phyloP scores from a whole-genome alignment of 2,329 filamentous ascomycete genomes.

The Alternaria consortialis region DNA sequence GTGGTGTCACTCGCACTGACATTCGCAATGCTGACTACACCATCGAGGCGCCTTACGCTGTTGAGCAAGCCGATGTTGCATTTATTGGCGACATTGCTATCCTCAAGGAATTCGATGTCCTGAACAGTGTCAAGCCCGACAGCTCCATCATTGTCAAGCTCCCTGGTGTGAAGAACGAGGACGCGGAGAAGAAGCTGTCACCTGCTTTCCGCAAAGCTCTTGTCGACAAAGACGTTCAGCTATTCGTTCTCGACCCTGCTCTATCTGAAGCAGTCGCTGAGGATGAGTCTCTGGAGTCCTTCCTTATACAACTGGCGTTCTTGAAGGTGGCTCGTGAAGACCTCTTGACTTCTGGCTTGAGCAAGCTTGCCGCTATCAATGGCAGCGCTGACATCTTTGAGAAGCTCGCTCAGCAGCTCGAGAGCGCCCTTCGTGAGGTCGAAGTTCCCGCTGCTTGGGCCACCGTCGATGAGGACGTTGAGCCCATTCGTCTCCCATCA shows the following conservation, averaged over 20 bases:
- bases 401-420: constrained; percentile 67
- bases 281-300: constrained; percentile 67
- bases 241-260: constrained; percentile 79
- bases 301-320: constrained; percentile 83
- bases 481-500: constrained; percentile 64
- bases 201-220: constrained; percentile 74
- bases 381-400: constrained; percentile 70
- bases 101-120: constrained; percentile 77
- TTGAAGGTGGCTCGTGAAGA: constrained; percentile 77
- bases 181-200: constrained; percentile 86
- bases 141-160: constrained; percentile 80
- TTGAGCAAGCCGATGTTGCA: constrained; percentile 79
- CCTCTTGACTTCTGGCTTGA: constrained; percentile 67
- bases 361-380: constrained; percentile 71
- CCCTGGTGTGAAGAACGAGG: constrained; percentile 83
- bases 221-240: constrained; percentile 72
- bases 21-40: constrained; percentile 83
- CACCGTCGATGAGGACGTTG: constrained; percentile 69
- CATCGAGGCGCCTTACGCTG: constrained; percentile 83
- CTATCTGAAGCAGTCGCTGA: constrained; percentile 73
- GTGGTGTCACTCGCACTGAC: constrained; percentile 84
- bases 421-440: constrained; percentile 74
- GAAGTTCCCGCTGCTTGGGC: constrained; percentile 84
- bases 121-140: constrained; percentile 73
- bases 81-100: constrained; percentile 83